phyloP scores from a whole-genome alignment of 2,329 filamentous ascomycete genomes.

The Didymella pinodella region DNA sequence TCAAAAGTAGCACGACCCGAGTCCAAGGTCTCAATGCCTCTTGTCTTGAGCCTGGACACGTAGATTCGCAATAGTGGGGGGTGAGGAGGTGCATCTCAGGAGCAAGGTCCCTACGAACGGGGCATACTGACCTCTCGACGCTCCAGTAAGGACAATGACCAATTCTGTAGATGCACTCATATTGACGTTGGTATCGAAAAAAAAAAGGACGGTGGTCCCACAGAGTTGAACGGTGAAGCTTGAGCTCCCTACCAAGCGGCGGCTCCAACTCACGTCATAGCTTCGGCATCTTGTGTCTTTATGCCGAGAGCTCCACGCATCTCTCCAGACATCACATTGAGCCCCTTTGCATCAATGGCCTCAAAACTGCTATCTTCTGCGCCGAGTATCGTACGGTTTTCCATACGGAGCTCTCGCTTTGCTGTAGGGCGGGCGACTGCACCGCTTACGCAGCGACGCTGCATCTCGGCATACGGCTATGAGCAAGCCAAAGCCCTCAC shows the following conservation, averaged over 20 bases:
- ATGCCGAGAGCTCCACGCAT: constrained; percentile 16
- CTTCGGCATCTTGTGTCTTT: constrained; percentile 25
- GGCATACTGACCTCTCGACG: constrained; percentile 62
- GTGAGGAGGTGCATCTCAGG: neutral
- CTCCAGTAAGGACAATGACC: constrained; percentile 66
- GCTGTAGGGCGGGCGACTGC: constrained; percentile 13
- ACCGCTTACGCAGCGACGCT: constrained; percentile 47
- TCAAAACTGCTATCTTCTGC: constrained; percentile 33
- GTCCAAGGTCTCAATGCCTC: neutral
- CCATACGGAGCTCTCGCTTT: constrained; percentile 18
- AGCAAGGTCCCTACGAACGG: neutral
- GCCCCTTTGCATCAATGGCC: constrained; percentile 33
- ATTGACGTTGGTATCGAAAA: constrained; percentile 11
- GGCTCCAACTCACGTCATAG: constrained; percentile 42
- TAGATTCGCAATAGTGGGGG: neutral
- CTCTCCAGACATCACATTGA: constrained; percentile 11
- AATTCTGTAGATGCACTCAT: constrained; percentile 48
- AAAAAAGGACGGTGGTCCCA: neutral
- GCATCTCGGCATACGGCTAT: constrained; percentile 74
- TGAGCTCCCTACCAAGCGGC: constrained; percentile 31
- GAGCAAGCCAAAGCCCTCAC: constrained; percentile 84
- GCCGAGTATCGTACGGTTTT: constrained; percentile 29
- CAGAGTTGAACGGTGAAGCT: constrained; percentile 6
- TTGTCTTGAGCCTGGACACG: neutral
- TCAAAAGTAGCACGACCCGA: neutral